phyloP scores from a whole-genome alignment of 768 basidiomycete species.

The Pisolithus sp. region DNA sequence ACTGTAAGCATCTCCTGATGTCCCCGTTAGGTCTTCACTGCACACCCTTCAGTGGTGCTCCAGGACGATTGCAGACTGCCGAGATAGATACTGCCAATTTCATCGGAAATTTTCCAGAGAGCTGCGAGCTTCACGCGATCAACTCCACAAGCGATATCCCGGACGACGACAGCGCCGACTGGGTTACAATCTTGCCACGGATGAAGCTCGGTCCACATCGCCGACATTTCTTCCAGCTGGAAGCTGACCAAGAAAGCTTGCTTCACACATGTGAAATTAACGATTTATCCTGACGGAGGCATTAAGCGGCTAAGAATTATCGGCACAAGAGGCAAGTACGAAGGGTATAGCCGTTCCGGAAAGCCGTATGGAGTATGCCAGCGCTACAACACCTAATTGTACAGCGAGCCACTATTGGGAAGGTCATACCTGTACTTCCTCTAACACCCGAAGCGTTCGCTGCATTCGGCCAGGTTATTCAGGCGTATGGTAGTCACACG shows the following conservation, averaged over 20 bases:
- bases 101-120: conserved; percentile 92
- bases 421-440: conserved; percentile 49
- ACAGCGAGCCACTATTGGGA: conserved; percentile 4
- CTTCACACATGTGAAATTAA: conserved; percentile 85
- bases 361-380: neutral
- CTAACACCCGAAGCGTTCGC: conserved; percentile 83
- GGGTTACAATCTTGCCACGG: conserved; percentile 70
- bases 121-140: conserved; percentile 70
- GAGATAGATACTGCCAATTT: conserved; percentile 95
- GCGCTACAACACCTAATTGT: neutral
- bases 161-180: conserved; percentile 38
- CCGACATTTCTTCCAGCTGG: conserved; percentile 84
- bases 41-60: conserved; percentile 48
- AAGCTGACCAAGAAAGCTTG: conserved; percentile 46
- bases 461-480: conserved; percentile 86
- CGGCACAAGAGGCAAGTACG: conserved; percentile 46
- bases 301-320: conserved; percentile 86
- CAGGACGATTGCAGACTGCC: conserved; percentile 65
- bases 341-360: conserved; percentile 1
- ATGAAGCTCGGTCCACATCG: conserved; percentile 84
- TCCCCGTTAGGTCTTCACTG: neutral
- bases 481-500: conserved; percentile 68
- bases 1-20: conserved; percentile 47
- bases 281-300: conserved; percentile 93
- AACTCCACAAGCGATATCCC: conserved; percentile 29